A percentile compares a stretch with the other conserved stretches of the same genome.
phyloP scores from a whole-genome alignment of 352 stramenopile species.

The Pseudoperonospora humuli region DNA sequence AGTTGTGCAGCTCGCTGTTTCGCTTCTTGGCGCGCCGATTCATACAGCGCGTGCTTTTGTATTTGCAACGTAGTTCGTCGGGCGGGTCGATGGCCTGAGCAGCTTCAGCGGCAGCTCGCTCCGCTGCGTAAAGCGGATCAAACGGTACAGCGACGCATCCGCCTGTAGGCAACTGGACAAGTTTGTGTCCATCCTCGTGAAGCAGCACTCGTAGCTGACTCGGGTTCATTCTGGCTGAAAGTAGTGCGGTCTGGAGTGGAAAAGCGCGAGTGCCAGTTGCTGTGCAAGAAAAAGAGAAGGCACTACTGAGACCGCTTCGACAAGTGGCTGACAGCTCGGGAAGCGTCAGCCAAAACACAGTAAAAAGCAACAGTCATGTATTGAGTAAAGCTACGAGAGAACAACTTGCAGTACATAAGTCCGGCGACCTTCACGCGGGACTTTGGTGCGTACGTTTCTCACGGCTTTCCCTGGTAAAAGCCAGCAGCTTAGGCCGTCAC shows the following conservation, averaged over 20 bases:
- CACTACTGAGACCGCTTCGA: conserved; percentile 7
- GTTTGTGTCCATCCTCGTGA: conserved; percentile 23
- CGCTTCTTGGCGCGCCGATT: conserved; percentile 36
- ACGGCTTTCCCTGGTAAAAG: conserved; percentile 18
- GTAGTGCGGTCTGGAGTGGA: conserved; percentile 8
- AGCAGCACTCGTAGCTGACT: conserved; percentile 11
- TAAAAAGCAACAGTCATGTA: not conserved
- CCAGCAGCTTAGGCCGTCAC: conserved; percentile 1
- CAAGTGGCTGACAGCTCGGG: conserved; percentile 1
- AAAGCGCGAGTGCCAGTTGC: conserved; percentile 27
- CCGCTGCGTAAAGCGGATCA: conserved; percentile 16
- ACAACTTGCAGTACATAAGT: not conserved
- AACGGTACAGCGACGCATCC: conserved; percentile 22
- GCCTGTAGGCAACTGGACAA: conserved; percentile 23
- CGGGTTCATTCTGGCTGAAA: conserved; percentile 17
- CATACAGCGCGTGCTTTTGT: conserved; percentile 40
- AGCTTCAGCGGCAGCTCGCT: conserved; percentile 10
- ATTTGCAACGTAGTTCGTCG: conserved; percentile 32
- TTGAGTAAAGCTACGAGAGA: not conserved
- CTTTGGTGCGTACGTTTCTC: not conserved
- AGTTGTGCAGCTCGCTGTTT: conserved; percentile 41
- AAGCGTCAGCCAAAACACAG: conserved; percentile 1
- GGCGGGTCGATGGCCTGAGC: conserved; percentile 13
- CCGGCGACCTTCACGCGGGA: not conserved
- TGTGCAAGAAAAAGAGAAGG: conserved; percentile 18